Conservation (phyloP, 2,329 filamentous ascomycete species). For the Colletotrichum incanum region DNA sequence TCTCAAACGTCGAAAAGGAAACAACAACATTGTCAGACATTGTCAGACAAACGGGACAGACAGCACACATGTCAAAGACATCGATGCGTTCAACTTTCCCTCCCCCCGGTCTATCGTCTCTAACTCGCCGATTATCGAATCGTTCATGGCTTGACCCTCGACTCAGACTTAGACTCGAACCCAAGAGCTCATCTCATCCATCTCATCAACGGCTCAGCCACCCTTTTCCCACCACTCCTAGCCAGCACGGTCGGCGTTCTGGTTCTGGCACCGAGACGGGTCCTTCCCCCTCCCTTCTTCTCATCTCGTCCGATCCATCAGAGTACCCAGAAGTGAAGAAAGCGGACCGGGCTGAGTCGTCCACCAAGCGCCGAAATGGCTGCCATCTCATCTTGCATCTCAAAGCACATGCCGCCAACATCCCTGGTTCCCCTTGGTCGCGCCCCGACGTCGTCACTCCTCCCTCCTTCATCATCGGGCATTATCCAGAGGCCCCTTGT, state of each 20-base stretch:
- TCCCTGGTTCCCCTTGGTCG: constrained; percentile 22
- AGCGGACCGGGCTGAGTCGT: constrained; percentile 29
- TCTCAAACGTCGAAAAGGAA: constrained; percentile 17
- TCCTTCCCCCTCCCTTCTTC: constrained; percentile 11
- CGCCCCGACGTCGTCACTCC: constrained; percentile 21
- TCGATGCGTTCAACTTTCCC: constrained; percentile 8
- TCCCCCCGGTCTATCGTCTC: constrained; percentile 12
- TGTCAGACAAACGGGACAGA: constrained; percentile 4
- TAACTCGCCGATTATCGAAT: constrained; percentile 2
- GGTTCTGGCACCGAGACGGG: constrained; percentile 21
- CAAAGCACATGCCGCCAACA: constrained; percentile 36
- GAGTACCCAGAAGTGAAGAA: not conserved
- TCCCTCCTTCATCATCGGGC: constrained; percentile 17
- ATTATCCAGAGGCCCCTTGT: constrained; percentile 22
- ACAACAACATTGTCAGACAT: not conserved
- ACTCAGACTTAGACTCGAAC: constrained; percentile 8
- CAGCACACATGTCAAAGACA: constrained; percentile 5
- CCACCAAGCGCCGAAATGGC: constrained; percentile 19
- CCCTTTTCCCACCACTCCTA: constrained; percentile 18
- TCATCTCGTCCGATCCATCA: constrained; percentile 39
- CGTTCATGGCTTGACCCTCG: constrained; percentile 11
- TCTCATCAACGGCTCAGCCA: constrained; percentile 37
- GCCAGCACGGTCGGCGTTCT: constrained; percentile 33
- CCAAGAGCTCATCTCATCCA: not conserved
- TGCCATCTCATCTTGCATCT: constrained; percentile 43